Base-by-base conservation (phyloP, 1,139 yeast genomes). In the Debaryomyces psychrophilus region DNA sequence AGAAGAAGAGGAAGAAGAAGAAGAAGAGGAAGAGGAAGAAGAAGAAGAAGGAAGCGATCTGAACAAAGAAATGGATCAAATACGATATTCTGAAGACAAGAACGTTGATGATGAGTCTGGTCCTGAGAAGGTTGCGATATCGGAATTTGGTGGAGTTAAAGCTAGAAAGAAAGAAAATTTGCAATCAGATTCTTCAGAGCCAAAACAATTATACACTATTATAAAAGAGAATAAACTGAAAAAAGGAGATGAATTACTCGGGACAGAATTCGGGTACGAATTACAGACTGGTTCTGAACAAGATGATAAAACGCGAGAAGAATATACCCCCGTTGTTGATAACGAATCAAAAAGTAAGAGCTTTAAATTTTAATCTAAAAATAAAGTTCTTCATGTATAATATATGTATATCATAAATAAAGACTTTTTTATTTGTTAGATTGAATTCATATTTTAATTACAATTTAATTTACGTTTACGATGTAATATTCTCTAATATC, bases 161-260 rank as follows among this genome's bases (percentile, higher is more conserved):
- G n/a, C 35, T 11, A 37, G 27, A 38, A 36, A n/a, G 6, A 34
- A 8, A 9, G 31, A 18, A 8, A 31, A 26, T 11, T 17, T 28
- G 28, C 44, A 49, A 40, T 47, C 45, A 36, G 44, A 43, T 31
- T 18, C 34, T 8, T 12, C 36, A 15, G 41, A 26, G 14, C 44
- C 48, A 12, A 62, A 60, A 38, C 43, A 55, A 17, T 54, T 69
- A 17, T 70, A 68, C 45, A 68, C 67, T 2, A 65, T 70, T 3
- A 44, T 69, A n/a, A 58, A 62, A 41, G 73, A 69, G 39, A 55
- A 51, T 15, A 51, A 53, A 5, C 50, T 45, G 2, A 52, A 48
- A 2, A 36, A 49, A 0, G 50, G 51, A 2, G 45, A 46, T 20
- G 63, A 65, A 1, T 44, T 63, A 5, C 44, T 60, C 9, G 47